A percentile compares a stretch with the other conserved stretches of the same genome.
Conservation (phyloP, 2,329 filamentous ascomycete species). For the Neonectria sp. region DNA sequence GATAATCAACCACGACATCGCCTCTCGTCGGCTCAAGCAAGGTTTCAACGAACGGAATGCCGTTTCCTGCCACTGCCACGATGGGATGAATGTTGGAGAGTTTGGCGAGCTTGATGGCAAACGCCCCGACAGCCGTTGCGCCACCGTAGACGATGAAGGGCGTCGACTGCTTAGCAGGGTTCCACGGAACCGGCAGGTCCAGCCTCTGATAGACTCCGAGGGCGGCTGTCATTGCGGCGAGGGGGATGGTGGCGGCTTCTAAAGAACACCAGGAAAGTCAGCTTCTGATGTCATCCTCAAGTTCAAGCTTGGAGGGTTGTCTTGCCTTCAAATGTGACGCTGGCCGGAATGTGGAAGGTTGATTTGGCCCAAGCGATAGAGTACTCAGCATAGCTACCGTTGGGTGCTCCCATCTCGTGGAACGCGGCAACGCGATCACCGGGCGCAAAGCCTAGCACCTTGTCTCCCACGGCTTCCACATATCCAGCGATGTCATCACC, state of each 20-base stretch:
- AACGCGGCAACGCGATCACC: slow-evolving; percentile 7
- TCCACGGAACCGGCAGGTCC: background rate
- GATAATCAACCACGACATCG: slow-evolving; percentile 16
- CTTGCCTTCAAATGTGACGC: background rate
- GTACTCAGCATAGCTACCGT: slow-evolving; percentile 5
- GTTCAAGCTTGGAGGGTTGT: no score
- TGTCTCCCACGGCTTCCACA: background rate
- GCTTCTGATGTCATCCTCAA: no score
- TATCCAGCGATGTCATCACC: slow-evolving; percentile 13
- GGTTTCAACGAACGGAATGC: background rate
- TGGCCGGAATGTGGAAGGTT: background rate
- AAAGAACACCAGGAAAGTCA: no score
- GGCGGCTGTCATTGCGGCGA: slow-evolving; percentile 8
- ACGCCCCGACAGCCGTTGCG: background rate
- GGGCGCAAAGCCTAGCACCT: background rate
- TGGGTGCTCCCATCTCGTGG: background rate
- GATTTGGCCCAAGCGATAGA: background rate
- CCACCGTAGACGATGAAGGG: slow-evolving; percentile 4
- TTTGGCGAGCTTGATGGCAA: slow-evolving; percentile 5
- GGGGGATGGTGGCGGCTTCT: background rate
- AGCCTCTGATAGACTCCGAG: background rate
- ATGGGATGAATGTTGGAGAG: slow-evolving; percentile 17
- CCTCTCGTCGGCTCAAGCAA: slow-evolving; percentile 3
- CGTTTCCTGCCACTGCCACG: slow-evolving; percentile 3
- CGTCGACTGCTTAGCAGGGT: background rate